Percentiles rank a stretch among this genome's conserved stretches.
Evolutionary conservation across 1,284 basidiomycete species (phyloP).

Genomic region (Heliocybe sulcata): DNA sequence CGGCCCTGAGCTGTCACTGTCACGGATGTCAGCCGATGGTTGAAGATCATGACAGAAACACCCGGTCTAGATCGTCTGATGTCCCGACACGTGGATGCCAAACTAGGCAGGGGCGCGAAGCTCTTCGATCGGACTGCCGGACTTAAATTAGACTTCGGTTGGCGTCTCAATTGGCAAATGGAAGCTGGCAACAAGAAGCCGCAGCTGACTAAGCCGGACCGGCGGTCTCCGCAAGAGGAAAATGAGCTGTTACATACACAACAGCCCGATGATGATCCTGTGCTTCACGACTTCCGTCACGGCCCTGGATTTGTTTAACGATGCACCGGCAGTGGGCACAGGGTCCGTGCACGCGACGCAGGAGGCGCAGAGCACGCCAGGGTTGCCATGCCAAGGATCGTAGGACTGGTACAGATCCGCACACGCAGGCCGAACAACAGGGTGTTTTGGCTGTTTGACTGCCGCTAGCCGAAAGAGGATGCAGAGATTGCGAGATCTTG

Average conservation of each 20-base stretch:
- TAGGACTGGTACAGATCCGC: neutral
- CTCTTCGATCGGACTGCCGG: neutral
- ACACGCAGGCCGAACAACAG: neutral
- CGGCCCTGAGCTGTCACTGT: neutral
- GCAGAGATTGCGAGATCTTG: neutral
- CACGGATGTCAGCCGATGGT: neutral
- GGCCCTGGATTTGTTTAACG: neutral
- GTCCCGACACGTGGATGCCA: neutral
- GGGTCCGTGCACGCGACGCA: neutral
- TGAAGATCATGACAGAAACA: neutral
- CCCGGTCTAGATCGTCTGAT: neutral
- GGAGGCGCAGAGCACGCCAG: neutral
- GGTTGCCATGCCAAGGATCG: neutral
- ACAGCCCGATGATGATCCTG: neutral
- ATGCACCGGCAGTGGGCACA: neutral
- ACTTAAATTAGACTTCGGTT: conserved; percentile 4
- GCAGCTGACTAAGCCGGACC: conserved; percentile 2
- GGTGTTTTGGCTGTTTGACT: neutral
- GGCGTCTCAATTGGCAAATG: conserved; percentile 3
- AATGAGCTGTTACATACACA: neutral
- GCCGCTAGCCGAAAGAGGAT: neutral
- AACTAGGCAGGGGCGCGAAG: neutral
- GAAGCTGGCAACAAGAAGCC: conserved; percentile 1
- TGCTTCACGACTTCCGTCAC: neutral
- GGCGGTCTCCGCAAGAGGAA: neutral